Percentiles rank a stretch among this genome's conserved stretches.
phyloP scores from a whole-genome alignment of 495 filamentous ascomycete genomes.

The Aspergillus sclerotioniger region DNA sequence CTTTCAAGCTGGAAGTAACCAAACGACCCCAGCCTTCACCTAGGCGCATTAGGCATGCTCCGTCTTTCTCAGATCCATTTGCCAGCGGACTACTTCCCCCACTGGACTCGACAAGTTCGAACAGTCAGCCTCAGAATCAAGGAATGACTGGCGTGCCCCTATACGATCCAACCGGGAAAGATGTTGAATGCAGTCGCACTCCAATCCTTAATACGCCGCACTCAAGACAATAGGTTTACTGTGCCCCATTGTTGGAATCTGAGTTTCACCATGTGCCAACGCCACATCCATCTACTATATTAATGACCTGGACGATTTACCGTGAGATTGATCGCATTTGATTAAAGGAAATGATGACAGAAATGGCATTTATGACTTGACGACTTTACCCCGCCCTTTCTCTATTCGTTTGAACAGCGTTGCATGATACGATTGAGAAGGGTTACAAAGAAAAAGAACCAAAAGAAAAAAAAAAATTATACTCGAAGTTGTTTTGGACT shows the following conservation, averaged over 20 bases:
- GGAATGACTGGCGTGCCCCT: constrained; percentile 21
- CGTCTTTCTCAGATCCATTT: constrained; percentile 46
- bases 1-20: constrained; percentile 43
- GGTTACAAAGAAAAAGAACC: background rate
- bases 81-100: constrained; percentile 27
- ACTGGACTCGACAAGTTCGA: constrained; percentile 3
- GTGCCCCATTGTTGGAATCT: background rate
- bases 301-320: constrained; percentile 37
- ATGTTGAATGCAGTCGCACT: constrained; percentile 48
- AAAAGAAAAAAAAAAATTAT: constrained; percentile 8
- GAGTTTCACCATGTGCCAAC: constrained; percentile 14
- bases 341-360: constrained; percentile 35
- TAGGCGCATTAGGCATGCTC: constrained; percentile 34
- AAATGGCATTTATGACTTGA: constrained; percentile 43
- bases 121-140: constrained; percentile 5
- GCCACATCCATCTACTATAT: constrained; percentile 15
- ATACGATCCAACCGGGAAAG: constrained; percentile 39
- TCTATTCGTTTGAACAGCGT: background rate
- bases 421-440: constrained; percentile 4
- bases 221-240: constrained; percentile 28
- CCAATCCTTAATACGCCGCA: constrained; percentile 45
- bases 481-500: background rate
- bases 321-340: constrained; percentile 14
- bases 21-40: constrained; percentile 30
- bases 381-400: constrained; percentile 18